phyloP scores from a whole-genome alignment of 1,284 basidiomycete species.

The Irpex lacteus region DNA sequence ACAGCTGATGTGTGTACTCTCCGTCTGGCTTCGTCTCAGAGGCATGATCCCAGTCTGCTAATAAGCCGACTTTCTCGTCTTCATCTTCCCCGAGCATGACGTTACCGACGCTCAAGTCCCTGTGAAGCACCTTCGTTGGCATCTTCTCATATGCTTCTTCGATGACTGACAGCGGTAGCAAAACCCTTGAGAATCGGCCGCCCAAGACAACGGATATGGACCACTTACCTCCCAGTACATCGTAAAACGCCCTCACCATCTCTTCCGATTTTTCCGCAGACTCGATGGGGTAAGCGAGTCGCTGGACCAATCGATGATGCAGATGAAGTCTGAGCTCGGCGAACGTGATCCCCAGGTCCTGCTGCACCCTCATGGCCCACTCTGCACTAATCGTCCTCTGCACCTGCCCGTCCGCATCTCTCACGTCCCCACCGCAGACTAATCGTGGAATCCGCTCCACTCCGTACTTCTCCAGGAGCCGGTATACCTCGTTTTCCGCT shows the following conservation, averaged over 20 bases:
- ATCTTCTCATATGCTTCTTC: no score
- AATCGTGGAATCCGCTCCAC: conserved; percentile 1
- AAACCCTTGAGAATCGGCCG: no score
- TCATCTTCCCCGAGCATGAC: no score
- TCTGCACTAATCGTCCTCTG: background rate
- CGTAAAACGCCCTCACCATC: background rate
- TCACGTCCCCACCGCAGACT: conserved; percentile 6
- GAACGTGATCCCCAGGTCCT: background rate
- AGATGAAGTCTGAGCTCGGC: background rate
- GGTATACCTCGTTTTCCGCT: background rate
- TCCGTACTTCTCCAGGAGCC: background rate
- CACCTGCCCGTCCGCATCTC: background rate
- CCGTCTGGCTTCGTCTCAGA: no score
- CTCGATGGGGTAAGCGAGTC: conserved; percentile 2
- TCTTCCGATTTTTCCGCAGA: background rate
- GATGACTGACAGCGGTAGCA: no score
- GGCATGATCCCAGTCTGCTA: no score
- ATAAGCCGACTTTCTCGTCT: no score
- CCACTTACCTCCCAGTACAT: background rate
- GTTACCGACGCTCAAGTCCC: no score
- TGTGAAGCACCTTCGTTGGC: no score
- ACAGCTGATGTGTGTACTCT: no score
- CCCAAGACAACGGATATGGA: no score
- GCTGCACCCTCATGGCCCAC: background rate
- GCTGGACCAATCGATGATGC: conserved; percentile 1